phyloP scores from a whole-genome alignment of 192 early-diverging fungal genomes.

The Coemansia sp. region DNA sequence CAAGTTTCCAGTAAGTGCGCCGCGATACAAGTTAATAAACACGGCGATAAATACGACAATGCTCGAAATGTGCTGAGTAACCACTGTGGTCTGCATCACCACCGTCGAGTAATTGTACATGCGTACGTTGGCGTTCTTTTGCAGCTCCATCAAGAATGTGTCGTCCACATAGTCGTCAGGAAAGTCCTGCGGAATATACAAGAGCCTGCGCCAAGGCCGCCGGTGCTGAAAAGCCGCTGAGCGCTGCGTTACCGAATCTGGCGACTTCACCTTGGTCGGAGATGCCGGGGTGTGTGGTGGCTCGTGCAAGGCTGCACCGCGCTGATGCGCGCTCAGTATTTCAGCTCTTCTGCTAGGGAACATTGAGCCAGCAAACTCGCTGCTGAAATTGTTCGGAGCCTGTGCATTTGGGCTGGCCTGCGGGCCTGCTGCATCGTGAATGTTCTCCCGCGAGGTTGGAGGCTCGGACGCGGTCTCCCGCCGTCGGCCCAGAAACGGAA shows the following conservation, averaged over 20 bases:
- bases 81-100: conserved; percentile 69
- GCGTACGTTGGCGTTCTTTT: conserved; percentile 88
- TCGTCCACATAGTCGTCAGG: conserved; percentile 91
- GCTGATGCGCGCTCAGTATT: not conserved
- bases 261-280: not conserved
- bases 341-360: not conserved
- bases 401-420: conserved; percentile 2
- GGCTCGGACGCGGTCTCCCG: conserved; percentile 16
- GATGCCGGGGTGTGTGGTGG: not conserved
- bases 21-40: conserved; percentile 73
- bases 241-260: not conserved
- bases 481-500: conserved; percentile 29
- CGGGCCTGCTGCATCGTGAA: conserved; percentile 2
- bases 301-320: not conserved
- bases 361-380: conserved; percentile 1
- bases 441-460: not conserved
- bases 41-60: conserved; percentile 86
- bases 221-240: conserved; percentile 9
- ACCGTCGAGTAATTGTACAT: conserved; percentile 80
- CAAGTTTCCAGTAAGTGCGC: conserved; percentile 56
- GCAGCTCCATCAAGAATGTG: conserved; percentile 82
- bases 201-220: conserved; percentile 69
- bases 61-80: conserved; percentile 83
- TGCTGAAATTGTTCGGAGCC: not conserved
- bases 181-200: conserved; percentile 86